Percentiles rank a stretch among this genome's conserved stretches.
These are phyloP conservation scores for Acer yangbiense DNA, from an alignment of 345 rosid species.

Conservation along the genomic window DNA sequence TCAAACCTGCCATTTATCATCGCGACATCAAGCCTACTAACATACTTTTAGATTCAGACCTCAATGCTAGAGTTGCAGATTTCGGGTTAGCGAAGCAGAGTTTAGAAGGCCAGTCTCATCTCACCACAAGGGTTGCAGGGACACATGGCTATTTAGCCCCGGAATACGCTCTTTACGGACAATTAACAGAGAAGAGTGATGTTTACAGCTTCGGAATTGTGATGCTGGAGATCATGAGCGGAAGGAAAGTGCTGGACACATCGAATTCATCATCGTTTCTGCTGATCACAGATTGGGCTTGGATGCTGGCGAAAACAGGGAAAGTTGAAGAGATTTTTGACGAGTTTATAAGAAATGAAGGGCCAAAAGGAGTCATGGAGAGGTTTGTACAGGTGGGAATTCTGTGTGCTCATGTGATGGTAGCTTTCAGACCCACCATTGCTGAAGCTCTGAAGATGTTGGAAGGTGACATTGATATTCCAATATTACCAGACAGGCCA, in stretches of 20 bases:
- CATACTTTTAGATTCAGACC: slow-evolving; percentile 50
- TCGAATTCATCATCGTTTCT: slow-evolving; percentile 36
- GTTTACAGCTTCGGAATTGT: slow-evolving; percentile 65
- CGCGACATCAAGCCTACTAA: slow-evolving; percentile 65
- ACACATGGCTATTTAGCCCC: slow-evolving; percentile 68
- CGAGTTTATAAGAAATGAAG: slow-evolving; percentile 41
- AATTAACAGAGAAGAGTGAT: slow-evolving; percentile 62
- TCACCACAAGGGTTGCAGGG: slow-evolving; percentile 65
- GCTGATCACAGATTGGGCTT: slow-evolving; percentile 65
- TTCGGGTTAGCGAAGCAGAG: slow-evolving; percentile 63
- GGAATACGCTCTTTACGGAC: slow-evolving; percentile 60
- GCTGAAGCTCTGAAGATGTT: slow-evolving; percentile 57
- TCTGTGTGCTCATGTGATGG: slow-evolving; percentile 68
- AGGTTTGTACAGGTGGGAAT: slow-evolving; percentile 67
- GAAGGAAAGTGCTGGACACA: slow-evolving; percentile 55
- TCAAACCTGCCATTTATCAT: slow-evolving; percentile 63
- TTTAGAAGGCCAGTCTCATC: slow-evolving; percentile 57
- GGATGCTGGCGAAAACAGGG: slow-evolving; percentile 46
- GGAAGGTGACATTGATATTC: slow-evolving; percentile 64
- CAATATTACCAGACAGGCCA: slow-evolving; percentile 63
- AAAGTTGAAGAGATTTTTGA: slow-evolving; percentile 40
- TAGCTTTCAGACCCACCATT: slow-evolving; percentile 59
- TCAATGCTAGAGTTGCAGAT: slow-evolving; percentile 55
- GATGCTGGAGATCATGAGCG: slow-evolving; percentile 59
- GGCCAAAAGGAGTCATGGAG: slow-evolving; percentile 57